Percentiles rank a stretch among this genome's conserved stretches.
Conservation (phyloP, 495 filamentous ascomycete genomes). For the Neurospora sp. region DNA sequence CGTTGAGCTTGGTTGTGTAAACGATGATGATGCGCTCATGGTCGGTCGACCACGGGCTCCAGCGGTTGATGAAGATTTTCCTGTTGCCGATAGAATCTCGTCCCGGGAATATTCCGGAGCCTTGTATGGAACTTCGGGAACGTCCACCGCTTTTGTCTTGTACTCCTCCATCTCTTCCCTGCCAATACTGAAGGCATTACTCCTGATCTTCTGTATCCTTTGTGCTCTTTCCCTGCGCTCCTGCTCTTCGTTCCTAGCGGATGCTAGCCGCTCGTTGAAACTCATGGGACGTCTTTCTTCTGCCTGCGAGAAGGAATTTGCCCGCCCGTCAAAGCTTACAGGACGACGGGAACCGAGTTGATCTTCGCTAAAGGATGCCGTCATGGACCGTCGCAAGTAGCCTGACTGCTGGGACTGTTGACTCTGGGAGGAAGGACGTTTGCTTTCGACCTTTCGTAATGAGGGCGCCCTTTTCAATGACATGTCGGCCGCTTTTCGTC, state of each 20-base stretch:
- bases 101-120: slow-evolving; percentile 49
- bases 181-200: slow-evolving; percentile 60
- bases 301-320: slow-evolving; percentile 1
- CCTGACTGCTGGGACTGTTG: slow-evolving; percentile 13
- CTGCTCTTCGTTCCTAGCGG: slow-evolving; percentile 48
- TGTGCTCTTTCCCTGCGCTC: slow-evolving; percentile 44
- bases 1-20: neutral
- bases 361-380: slow-evolving; percentile 16
- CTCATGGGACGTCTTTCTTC: slow-evolving; percentile 46
- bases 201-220: slow-evolving; percentile 49
- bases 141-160: slow-evolving; percentile 49
- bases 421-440: slow-evolving; percentile 1
- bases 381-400: slow-evolving; percentile 34
- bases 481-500: slow-evolving; percentile 68
- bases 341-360: slow-evolving; percentile 29
- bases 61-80: neutral
- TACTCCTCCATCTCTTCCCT: slow-evolving; percentile 55
- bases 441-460: slow-evolving; percentile 24
- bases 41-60: neutral
- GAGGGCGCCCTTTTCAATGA: slow-evolving; percentile 69
- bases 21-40: neutral
- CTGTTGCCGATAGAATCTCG: slow-evolving; percentile 43
- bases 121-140: slow-evolving; percentile 37
- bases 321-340: slow-evolving; percentile 74
- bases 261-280: slow-evolving; percentile 81